phyloP scores from a whole-genome alignment of 2,329 filamentous ascomycete species.

The Epichloe gansuensis region DNA sequence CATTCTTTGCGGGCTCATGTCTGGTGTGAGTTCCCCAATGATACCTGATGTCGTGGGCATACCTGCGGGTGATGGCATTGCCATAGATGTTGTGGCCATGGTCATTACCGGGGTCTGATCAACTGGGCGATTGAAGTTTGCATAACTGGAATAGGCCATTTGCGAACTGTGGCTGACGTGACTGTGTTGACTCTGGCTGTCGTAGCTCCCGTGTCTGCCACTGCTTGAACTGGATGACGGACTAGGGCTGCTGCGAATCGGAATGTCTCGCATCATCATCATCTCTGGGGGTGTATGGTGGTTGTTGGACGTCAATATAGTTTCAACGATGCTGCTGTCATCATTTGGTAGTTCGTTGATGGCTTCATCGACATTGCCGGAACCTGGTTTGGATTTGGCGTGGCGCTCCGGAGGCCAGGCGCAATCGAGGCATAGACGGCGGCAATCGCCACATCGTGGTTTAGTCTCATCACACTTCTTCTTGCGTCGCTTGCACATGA shows the following conservation, averaged over 20 bases:
- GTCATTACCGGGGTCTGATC: constrained; percentile 5
- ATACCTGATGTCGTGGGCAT: constrained; percentile 5
- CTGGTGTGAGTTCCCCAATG: constrained; percentile 9
- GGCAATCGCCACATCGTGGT: constrained; percentile 28
- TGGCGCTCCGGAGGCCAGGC: constrained; percentile 17
- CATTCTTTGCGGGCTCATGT: constrained; percentile 8
- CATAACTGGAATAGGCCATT: neutral
- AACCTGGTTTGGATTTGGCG: constrained; percentile 8
- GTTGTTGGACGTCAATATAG: neutral
- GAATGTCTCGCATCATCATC: constrained; percentile 9
- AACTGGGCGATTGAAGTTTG: constrained; percentile 2
- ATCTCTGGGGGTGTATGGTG: neutral
- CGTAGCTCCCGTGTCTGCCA: constrained; percentile 8
- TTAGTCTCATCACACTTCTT: constrained; percentile 36
- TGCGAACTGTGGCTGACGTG: constrained; percentile 3
- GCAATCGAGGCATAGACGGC: constrained; percentile 22
- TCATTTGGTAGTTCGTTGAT: neutral
- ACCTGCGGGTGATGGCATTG: constrained; percentile 1
- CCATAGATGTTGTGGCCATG: constrained; percentile 4
- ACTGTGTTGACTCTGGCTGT: constrained; percentile 8
- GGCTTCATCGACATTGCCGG: constrained; percentile 5
- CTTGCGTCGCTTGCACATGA: constrained; percentile 33
- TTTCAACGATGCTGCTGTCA: neutral
- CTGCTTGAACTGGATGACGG: constrained; percentile 10
- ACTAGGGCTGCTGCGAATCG: constrained; percentile 12